These are phyloP conservation scores for Backusella tuberculispora DNA, from an alignment of 192 early-diverging fungal species.

Conservation along the genomic window DNA sequence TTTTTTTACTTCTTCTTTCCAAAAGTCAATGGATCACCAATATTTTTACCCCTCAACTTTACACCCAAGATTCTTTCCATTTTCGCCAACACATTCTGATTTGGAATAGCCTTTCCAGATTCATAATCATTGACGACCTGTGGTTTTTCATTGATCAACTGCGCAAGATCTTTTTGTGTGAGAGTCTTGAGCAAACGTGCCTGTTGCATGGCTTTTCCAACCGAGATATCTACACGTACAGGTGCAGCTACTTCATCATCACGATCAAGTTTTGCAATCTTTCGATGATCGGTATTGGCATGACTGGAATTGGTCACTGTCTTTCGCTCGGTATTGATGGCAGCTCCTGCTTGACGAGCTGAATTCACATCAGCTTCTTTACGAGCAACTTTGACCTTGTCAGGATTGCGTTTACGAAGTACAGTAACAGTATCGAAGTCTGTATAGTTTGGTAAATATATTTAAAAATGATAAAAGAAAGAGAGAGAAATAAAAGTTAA, in stretches of 20 bases:
- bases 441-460: background rate
- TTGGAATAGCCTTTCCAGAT: conserved; percentile 79
- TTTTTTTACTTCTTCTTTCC: conserved; percentile 43
- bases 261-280: conserved; percentile 84
- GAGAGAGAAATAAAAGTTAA: too few species aligned
- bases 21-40: conserved; percentile 59
- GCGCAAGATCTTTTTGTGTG: conserved; percentile 89
- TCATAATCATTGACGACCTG: conserved; percentile 88
- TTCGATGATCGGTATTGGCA: conserved; percentile 65
- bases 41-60: conserved; percentile 81
- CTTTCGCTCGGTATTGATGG: conserved; percentile 79
- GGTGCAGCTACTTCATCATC: conserved; percentile 79
- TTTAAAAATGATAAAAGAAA: too few species aligned
- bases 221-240: conserved; percentile 64
- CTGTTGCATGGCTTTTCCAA: conserved; percentile 82
- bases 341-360: conserved; percentile 66
- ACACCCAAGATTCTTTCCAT: conserved; percentile 86
- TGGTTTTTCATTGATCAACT: conserved; percentile 90
- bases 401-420: conserved; percentile 73
- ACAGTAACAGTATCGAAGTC: conserved; percentile 79
- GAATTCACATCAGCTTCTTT: conserved; percentile 69
- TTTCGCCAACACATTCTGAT: conserved; percentile 87
- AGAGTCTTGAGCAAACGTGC: conserved; percentile 72
- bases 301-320: conserved; percentile 60
- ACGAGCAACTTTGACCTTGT: conserved; percentile 61